Percentiles rank a stretch among this genome's conserved stretches.
These are phyloP conservation scores for Immersiporthe knoxdaviesiana DNA, from an alignment of 2,329 filamentous ascomycete genomes.

Conservation along the genomic window DNA sequence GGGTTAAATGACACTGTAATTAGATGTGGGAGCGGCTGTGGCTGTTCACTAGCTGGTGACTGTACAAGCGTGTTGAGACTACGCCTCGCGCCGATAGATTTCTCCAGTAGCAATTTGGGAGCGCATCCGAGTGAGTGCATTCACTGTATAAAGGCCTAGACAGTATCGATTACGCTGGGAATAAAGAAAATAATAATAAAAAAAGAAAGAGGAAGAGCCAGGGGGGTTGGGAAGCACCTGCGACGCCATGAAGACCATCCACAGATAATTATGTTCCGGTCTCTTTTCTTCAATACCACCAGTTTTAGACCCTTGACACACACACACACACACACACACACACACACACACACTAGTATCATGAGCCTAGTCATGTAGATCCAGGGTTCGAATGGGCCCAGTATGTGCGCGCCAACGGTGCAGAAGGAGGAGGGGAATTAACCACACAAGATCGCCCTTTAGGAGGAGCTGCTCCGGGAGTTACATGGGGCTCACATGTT, in stretches of 20 bases:
- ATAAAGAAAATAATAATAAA: too few relatives aligned
- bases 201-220: not conserved
- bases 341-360: not conserved
- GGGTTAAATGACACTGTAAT: not conserved
- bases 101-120: not conserved
- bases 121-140: not conserved
- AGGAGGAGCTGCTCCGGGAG: slow-evolving; percentile 3
- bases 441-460: not conserved
- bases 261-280: not conserved
- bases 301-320: not conserved
- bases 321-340: too few relatives aligned
- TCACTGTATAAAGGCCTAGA: not conserved
- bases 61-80: not conserved
- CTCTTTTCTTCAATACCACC: not conserved
- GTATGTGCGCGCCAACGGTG: not conserved
- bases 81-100: not conserved
- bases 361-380: not conserved
- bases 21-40: not conserved
- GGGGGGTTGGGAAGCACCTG: not conserved
- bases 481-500: not conserved
- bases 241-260: not conserved
- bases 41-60: not conserved
- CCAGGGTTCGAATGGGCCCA: not conserved
- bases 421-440: not conserved
- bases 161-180: not conserved